Evolutionary conservation across 2,329 filamentous ascomycete species (phyloP), one percentile per base, ranked within the genome.

Genomic region (Arachnomyces sp.): DNA sequence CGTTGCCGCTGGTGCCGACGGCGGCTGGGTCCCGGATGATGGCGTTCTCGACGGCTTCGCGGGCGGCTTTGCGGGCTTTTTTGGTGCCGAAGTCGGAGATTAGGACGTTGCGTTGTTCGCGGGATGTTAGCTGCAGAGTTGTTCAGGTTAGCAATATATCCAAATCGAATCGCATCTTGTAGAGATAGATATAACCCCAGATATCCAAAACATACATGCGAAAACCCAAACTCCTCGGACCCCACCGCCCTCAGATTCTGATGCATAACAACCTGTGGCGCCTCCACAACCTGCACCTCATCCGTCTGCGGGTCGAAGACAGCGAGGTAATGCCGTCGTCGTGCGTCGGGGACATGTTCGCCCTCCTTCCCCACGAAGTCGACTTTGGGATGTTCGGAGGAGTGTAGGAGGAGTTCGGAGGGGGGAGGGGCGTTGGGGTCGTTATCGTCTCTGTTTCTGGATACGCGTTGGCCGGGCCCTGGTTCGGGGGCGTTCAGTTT

Each of bases 281-380:
- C 70, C 57, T 74, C 58, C 7, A 74, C 62, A 34, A 82, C 56
- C 46, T 77, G 66, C 46, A 79, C 64, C 32, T 67, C 68, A 40
- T 67, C 67, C 3, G 66, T 67, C 17, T 64, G 58, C 0, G 74
- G 73, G 46, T 82, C 75, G 49, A 71, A 77, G 32, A 81, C 64
- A 38, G 73, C 77, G 43, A 80, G 57, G 49, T 81, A 82, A 59
- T 81, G 76, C 48, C 73, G 73, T 42, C 76, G 56, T 44, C 71
- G 61, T 20, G 67, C 68, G 42, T 77, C 70, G 36, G 69, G 64
- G 31, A 66, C 63, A 40, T 74, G 69, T 43, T 70, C 67, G 18
- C 61, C 63, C 50, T 70, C 66, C 28, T 63, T 64, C 15, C 73
- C 77, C 14, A 67, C 66, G 49, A 78, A 81, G 57, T 81, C 76